Evolutionary conservation across 495 filamentous ascomycete genomes (phyloP).

Genomic region (Cudoniella acicularis): DNA sequence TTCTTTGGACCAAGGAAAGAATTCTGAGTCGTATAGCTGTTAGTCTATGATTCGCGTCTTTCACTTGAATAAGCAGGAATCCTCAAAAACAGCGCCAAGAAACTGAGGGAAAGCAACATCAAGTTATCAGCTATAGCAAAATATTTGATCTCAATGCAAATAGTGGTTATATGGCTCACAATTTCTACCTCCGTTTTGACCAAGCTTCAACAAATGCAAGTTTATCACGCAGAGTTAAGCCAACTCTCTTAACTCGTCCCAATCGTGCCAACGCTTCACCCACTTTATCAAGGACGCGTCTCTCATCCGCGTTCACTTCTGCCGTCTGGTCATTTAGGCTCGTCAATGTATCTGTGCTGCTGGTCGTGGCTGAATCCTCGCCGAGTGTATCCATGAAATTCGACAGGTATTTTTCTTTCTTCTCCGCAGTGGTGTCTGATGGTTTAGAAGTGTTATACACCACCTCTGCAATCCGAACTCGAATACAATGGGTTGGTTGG

Average conservation of each 20-base stretch:
- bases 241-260: slow-evolving; percentile 87
- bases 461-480: slow-evolving; percentile 80
- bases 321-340: slow-evolving; percentile 33
- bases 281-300: slow-evolving; percentile 63
- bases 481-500: slow-evolving; percentile 80
- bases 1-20: too few species aligned
- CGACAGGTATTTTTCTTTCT: slow-evolving; percentile 39
- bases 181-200: slow-evolving; percentile 37
- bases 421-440: slow-evolving; percentile 24
- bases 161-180: background rate
- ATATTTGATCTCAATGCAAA: background rate
- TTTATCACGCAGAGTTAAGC: slow-evolving; percentile 79
- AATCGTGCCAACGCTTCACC: slow-evolving; percentile 85
- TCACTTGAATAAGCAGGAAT: too few species aligned
- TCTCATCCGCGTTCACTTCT: slow-evolving; percentile 52
- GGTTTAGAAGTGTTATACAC: slow-evolving; percentile 44
- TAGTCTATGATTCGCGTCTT: too few species aligned
- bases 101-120: too few species aligned
- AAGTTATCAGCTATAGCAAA: background rate
- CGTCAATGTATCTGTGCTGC: slow-evolving; percentile 31
- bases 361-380: slow-evolving; percentile 30
- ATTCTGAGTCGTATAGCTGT: too few species aligned
- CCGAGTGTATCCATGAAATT: slow-evolving; percentile 49
- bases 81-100: too few species aligned
- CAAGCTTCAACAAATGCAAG: slow-evolving; percentile 70